Percentiles rank a stretch among this genome's conserved stretches.
phyloP scores from a whole-genome alignment of 2,329 filamentous ascomycete genomes.

The Colletotrichum ledebouriae region DNA sequence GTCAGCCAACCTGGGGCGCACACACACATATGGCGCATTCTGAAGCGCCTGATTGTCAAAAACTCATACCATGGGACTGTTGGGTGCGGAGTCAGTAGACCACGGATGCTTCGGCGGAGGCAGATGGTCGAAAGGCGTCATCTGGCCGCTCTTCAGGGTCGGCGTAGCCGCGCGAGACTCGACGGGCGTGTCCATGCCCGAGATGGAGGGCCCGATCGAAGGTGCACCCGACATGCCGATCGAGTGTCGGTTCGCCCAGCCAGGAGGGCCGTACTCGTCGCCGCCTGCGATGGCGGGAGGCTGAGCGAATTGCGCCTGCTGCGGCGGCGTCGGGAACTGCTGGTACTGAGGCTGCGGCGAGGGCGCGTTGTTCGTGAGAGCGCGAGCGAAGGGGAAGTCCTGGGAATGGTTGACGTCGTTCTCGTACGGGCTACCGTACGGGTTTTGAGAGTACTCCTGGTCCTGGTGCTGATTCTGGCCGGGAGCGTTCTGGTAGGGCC shows the following conservation, averaged over 20 bases:
- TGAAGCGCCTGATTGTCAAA: no score
- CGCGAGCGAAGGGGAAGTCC: slow-evolving; percentile 31
- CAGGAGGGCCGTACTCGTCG: slow-evolving; percentile 40
- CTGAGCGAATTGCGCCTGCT: slow-evolving; percentile 16
- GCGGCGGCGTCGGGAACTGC: slow-evolving; percentile 28
- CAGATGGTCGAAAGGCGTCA: slow-evolving; percentile 45
- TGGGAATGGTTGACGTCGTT: slow-evolving; percentile 16
- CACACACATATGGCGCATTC: background rate
- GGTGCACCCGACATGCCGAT: slow-evolving; percentile 38
- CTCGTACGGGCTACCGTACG: slow-evolving; percentile 17
- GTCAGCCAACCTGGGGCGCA: slow-evolving; percentile 12
- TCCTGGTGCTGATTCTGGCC: slow-evolving; percentile 46
- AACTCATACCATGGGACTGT: slow-evolving; percentile 47
- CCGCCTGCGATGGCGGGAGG: slow-evolving; percentile 22
- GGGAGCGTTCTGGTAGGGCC: slow-evolving; percentile 37
- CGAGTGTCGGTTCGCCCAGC: slow-evolving; percentile 40
- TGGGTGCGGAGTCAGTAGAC: slow-evolving; percentile 43
- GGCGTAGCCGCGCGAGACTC: slow-evolving; percentile 48
- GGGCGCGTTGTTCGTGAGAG: slow-evolving; percentile 34
- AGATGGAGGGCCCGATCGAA: slow-evolving; percentile 38
- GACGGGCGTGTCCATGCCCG: slow-evolving; percentile 43
- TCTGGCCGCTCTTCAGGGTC: slow-evolving; percentile 49
- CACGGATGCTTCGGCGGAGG: slow-evolving; percentile 37
- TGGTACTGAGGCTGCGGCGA: slow-evolving; percentile 35
- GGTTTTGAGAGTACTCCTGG: slow-evolving; percentile 16